A percentile compares a stretch with the other conserved stretches of the same genome.
Evolutionary conservation across 495 filamentous ascomycete genomes (phyloP).

Genomic region (Jackrogersella minutella): DNA sequence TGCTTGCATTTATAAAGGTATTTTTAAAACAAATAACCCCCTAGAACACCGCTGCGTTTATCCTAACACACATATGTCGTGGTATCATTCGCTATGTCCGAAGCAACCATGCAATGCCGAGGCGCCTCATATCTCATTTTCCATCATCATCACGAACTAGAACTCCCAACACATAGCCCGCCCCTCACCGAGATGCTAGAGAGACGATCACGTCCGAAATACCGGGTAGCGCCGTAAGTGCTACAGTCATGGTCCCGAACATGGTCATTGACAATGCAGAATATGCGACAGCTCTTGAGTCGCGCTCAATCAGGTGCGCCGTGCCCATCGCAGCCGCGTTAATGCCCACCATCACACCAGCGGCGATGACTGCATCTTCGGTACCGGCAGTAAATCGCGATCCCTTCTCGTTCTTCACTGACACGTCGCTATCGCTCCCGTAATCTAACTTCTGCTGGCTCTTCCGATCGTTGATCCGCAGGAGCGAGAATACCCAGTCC

Average conservation of each 20-base stretch:
- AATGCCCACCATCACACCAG: conserved; percentile 56
- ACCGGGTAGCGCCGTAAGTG: conserved; percentile 47
- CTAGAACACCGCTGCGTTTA: background rate
- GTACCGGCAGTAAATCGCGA: background rate
- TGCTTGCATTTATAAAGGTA: conserved; percentile 11
- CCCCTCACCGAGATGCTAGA: conserved; percentile 14
- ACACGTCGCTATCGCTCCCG: conserved; percentile 1
- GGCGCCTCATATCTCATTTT: conserved; percentile 16
- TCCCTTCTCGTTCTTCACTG: background rate
- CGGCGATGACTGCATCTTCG: conserved; percentile 48
- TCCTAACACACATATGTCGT: conserved; percentile 15
- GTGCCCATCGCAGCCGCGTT: conserved; percentile 62
- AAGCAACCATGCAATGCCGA: conserved; percentile 16
- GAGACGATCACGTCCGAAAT: conserved; percentile 15
- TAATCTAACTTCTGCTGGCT: background rate
- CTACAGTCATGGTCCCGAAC: conserved; percentile 57
- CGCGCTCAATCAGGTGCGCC: conserved; percentile 55
- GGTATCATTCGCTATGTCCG: conserved; percentile 35
- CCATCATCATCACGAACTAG: conserved; percentile 7
- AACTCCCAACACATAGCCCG: background rate
- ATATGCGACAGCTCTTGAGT: conserved; percentile 56
- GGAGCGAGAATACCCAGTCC: conserved; percentile 46
- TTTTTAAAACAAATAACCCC: background rate
- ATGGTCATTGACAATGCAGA: conserved; percentile 59
- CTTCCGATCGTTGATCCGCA: conserved; percentile 27